Base-by-base conservation (phyloP, 140 eudicot species). In the Stevia rebaudiana region DNA sequence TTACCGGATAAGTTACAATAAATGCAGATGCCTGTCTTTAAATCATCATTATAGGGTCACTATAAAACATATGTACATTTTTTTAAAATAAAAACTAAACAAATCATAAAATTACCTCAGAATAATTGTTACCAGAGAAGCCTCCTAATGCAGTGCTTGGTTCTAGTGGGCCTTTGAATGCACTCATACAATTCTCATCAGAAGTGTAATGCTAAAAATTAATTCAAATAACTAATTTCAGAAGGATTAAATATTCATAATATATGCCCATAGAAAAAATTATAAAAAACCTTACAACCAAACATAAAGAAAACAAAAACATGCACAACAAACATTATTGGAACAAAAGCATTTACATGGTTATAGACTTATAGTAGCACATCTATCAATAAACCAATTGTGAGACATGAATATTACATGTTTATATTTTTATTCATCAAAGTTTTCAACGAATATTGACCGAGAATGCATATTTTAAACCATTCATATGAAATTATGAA, bases 121-220 rank as follows among this genome's bases (percentile, higher is more conserved):
- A 71, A 82, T 77, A 94, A 74, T 88, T 94, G 79, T 80, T 83
- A 15, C 95, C 90, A 19, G 95, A 78, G 72, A 83, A 94, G 67
- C 99, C 99, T 70, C 99, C 99, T 61, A 94, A 76, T 1, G 97
- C 84, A 19, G 99, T 94, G 83, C 86, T 88, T 65, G 99, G 99
- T 78, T 94, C 99, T 65, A 94, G 86, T 57, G 99, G 99, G 18
- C 88, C 99, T 82, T 85, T 83, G 65, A 88, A 94, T 41, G 95
- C 99, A 75, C 97, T 88, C 82, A 81, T 44, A 68, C 99, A 94
- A 10, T 79, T 42, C 46, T 80, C 88, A 51, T 85, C 94, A 56
- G 99, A 79, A 33, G 83, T 67, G 80, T 70, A 94, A 63, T 88
- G 97, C 99, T 94, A 54, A 8, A 57, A 42, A 52, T 69, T 46